phyloP scores from a whole-genome alignment of 768 basidiomycete species.

The Russula olivacea region DNA sequence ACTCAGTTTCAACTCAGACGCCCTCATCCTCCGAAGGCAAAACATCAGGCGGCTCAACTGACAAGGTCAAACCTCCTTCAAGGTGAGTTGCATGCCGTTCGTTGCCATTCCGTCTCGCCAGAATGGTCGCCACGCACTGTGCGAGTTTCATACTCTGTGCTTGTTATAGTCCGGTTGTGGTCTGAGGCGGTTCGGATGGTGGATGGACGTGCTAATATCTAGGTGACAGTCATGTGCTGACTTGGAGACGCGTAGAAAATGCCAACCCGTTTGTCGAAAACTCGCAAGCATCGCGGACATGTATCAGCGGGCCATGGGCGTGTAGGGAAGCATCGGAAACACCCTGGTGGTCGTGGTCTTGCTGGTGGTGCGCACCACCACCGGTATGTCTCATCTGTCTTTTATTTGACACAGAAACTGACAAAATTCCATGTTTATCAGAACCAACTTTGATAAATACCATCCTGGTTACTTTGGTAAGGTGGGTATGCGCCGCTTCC shows the following conservation, averaged over 20 bases:
- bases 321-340: slow-evolving; percentile 99
- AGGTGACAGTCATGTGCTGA: slow-evolving; percentile 28
- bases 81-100: slow-evolving; percentile 50
- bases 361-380: slow-evolving; percentile 99
- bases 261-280: slow-evolving; percentile 96
- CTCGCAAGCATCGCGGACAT: slow-evolving; percentile 98
- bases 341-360: slow-evolving; percentile 99
- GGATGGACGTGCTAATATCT: slow-evolving; percentile 44
- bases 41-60: slow-evolving; percentile 4
- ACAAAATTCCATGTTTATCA: slow-evolving; percentile 28
- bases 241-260: slow-evolving; percentile 46
- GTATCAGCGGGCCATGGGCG: slow-evolving; percentile 99
- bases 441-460: slow-evolving; percentile 98
- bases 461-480: slow-evolving; percentile 99
- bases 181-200: slow-evolving; percentile 29
- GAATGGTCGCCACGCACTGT: slow-evolving; percentile 26
- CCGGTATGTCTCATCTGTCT: slow-evolving; percentile 50
- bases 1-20: slow-evolving; percentile 21
- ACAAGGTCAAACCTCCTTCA: slow-evolving; percentile 44
- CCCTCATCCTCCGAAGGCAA: slow-evolving; percentile 7
- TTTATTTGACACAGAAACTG: neutral
- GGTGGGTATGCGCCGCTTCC: slow-evolving; percentile 99
- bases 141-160: neutral
- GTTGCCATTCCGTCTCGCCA: slow-evolving; percentile 12
- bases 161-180: slow-evolving; percentile 1